Base-by-base conservation (phyloP, 1,284 basidiomycete species). In the Ceratobasidium sp. region DNA sequence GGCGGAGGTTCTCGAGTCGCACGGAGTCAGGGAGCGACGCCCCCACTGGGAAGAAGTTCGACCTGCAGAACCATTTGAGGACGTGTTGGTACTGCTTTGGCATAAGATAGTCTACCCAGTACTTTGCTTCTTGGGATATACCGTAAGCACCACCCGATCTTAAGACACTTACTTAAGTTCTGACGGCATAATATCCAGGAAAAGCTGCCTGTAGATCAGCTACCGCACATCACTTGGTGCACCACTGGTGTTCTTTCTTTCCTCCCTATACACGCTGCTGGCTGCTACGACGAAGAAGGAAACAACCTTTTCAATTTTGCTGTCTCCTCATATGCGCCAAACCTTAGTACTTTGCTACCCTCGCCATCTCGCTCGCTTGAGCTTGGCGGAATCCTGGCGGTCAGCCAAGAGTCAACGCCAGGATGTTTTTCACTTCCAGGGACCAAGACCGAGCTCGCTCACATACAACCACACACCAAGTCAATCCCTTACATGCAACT, bases 251-350 rank as follows among this genome's bases (percentile, higher is more conserved):
- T n/a, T 14, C 54, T 55, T 30, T 23, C 52, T 5, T 55, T 55
- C 16, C 52, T 55, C 28, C 52, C 52, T 30, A 4, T 55, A 14
- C 54, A 57, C 30, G 54, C 54, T 2, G 54, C 54, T 32, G 54
- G 54, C 18, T 30, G 54, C 11, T 57, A 57, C 54, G 26, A 32
- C 18, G 11, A 57, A 7, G 7, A 18, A 8, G 26, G n/a, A 30
- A 18, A 18, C 54, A 57, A 32, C 8, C 14, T 28, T 18, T 57
- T 28, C 28, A 35, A n/a, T 13, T 57, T 28, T 35, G 54, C 32
- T 2, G 54, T 57, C 13, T 57, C 54, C 13, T 57, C 54, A 5
- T 57, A 57, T 26, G 18, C 26, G 7, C 54, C 54, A 30, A 57
- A 1, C 14, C 26, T 57, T 11, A 32, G 54, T 11, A 28, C 14